phyloP scores from a whole-genome alignment of 371 early-diverging fungal genomes.

The Mortierella sp. region DNA sequence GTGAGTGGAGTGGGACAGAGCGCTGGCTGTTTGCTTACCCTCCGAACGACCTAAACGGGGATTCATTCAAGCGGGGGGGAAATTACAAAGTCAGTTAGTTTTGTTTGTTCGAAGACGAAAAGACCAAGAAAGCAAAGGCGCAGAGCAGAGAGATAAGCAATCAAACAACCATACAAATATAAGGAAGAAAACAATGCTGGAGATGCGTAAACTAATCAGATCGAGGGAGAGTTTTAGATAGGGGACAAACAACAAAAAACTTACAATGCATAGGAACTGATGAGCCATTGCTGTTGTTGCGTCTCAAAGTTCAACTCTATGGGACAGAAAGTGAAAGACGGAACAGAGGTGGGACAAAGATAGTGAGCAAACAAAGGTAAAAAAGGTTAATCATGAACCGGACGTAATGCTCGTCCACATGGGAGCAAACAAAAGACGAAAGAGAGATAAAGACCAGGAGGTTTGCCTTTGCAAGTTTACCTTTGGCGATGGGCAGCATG shows the following conservation, averaged over 20 bases:
- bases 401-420: background rate
- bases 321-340: too few relatives aligned
- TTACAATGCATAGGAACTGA: slow-evolving; percentile 55
- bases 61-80: background rate
- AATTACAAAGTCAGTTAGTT: background rate
- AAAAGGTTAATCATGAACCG: background rate
- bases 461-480: background rate
- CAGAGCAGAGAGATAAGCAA: background rate
- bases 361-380: background rate
- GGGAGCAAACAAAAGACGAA: background rate
- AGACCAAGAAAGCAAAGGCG: background rate
- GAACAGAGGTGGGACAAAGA: background rate
- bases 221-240: background rate
- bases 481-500: slow-evolving; percentile 47
- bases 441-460: background rate
- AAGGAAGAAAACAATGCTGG: background rate
- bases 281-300: slow-evolving; percentile 54
- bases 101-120: background rate
- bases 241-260: background rate
- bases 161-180: background rate
- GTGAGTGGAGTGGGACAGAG: background rate
- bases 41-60: slow-evolving; percentile 40
- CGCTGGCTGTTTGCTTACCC: slow-evolving; percentile 25
- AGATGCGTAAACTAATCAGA: background rate
- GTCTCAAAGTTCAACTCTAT: slow-evolving; percentile 43